Evolutionary conservation across 1,284 basidiomycete species (phyloP).

Genomic region (Psilocybe mexicana): DNA sequence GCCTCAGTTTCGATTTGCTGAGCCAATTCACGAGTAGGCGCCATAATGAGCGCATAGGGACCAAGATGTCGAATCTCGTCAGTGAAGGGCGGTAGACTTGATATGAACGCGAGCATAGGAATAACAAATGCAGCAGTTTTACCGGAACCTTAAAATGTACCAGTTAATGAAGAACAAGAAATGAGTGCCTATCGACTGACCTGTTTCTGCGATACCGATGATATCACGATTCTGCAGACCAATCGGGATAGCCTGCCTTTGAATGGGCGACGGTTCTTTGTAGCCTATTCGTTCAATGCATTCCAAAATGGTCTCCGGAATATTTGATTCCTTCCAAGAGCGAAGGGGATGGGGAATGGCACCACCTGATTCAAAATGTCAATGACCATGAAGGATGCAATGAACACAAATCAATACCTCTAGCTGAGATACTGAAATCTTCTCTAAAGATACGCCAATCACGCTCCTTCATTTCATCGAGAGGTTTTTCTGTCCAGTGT

Average conservation of each 20-base stretch:
- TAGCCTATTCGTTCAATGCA: conserved; percentile 93
- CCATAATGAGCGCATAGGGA: conserved; percentile 91
- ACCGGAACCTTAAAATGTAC: conserved; percentile 75
- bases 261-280: conserved; percentile 95
- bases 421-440: conserved; percentile 93
- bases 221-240: conserved; percentile 95
- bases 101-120: conserved; percentile 95
- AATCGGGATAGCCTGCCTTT: conserved; percentile 97
- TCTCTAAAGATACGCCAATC: conserved; percentile 99
- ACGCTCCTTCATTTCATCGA: conserved; percentile 94
- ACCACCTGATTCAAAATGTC: conserved; percentile 62
- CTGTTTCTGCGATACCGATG: conserved; percentile 98
- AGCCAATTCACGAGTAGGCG: conserved; percentile 96
- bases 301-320: conserved; percentile 78
- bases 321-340: conserved; percentile 87
- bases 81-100: conserved; percentile 77
- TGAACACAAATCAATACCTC: conserved; percentile 52
- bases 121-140: conserved; percentile 99
- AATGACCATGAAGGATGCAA: conserved; percentile 6
- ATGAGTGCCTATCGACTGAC: conserved; percentile 39
- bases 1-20: conserved; percentile 97
- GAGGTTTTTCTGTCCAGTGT: conserved; percentile 96
- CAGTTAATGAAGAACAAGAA: conserved; percentile 9
- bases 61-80: conserved; percentile 94
- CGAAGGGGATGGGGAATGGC: conserved; percentile 91